phyloP scores from a whole-genome alignment of 495 filamentous ascomycete species.

The Penicillium soppii region DNA sequence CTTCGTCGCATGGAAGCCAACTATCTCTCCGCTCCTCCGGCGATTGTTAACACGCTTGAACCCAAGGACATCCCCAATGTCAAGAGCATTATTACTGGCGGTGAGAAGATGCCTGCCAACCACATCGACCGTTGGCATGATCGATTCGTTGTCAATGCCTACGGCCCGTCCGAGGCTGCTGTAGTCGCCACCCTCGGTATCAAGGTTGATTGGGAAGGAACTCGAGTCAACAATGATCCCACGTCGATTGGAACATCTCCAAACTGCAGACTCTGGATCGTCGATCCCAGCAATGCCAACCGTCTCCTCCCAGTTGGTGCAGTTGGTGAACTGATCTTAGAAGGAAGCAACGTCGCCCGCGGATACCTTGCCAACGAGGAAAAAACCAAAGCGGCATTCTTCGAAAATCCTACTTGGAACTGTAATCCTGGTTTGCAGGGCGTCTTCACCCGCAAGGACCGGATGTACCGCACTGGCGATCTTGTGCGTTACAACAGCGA shows the following conservation, averaged over 20 bases:
- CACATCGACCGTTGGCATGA: slow-evolving; percentile 44
- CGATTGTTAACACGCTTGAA: slow-evolving; percentile 46
- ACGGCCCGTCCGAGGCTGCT: slow-evolving; percentile 55
- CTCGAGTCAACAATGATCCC: slow-evolving; percentile 38
- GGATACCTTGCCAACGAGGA: slow-evolving; percentile 57
- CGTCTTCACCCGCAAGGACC: slow-evolving; percentile 26
- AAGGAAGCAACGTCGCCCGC: slow-evolving; percentile 59
- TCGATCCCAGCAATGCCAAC: slow-evolving; percentile 56
- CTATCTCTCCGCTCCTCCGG: slow-evolving; percentile 40
- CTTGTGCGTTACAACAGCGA: slow-evolving; percentile 54
- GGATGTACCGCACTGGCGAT: slow-evolving; percentile 52
- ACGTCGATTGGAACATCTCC: slow-evolving; percentile 41
- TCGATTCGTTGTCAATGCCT: slow-evolving; percentile 49
- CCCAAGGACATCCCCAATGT: slow-evolving; percentile 50
- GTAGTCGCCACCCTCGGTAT: slow-evolving; percentile 44
- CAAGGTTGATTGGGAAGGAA: slow-evolving; percentile 40
- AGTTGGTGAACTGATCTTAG: slow-evolving; percentile 65
- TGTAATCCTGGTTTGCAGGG: slow-evolving; percentile 20
- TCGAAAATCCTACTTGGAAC: slow-evolving; percentile 53
- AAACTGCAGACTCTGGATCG: slow-evolving; percentile 55
- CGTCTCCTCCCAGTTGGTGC: slow-evolving; percentile 58
- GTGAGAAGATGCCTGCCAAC: slow-evolving; percentile 54
- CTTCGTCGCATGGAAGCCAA: slow-evolving; percentile 43
- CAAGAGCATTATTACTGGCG: slow-evolving; percentile 49
- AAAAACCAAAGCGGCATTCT: slow-evolving; percentile 57